Evolutionary conservation across 78 protist genomes (phyloP).

Genomic region (Planoprotostelium fungivorum): DNA sequence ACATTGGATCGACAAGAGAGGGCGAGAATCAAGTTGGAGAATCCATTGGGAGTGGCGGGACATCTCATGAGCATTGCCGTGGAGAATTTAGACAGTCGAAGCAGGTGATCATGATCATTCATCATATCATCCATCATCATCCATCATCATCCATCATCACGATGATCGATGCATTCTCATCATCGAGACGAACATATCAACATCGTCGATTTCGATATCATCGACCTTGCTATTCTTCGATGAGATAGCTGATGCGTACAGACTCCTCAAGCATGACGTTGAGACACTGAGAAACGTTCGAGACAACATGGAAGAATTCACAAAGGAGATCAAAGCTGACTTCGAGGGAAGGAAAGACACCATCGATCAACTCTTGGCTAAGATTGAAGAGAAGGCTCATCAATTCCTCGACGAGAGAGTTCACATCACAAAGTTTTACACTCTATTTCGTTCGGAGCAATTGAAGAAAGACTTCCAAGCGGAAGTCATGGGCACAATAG

Average conservation of each 20-base stretch:
- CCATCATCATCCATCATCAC: too few relatives aligned
- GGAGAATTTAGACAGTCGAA: conserved; percentile 5
- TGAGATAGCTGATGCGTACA: too few relatives aligned
- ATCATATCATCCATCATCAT: neutral
- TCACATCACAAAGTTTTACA: neutral
- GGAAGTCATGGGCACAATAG: neutral
- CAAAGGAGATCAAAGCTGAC: conserved; percentile 30
- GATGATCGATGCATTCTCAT: too few relatives aligned
- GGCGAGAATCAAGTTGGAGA: conserved; percentile 37
- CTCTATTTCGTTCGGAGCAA: neutral
- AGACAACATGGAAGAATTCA: conserved; percentile 12
- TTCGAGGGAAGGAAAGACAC: conserved; percentile 34
- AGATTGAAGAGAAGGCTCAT: conserved; percentile 49
- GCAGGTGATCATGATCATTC: neutral
- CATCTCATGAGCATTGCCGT: conserved; percentile 13
- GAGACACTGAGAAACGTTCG: conserved; percentile 7
- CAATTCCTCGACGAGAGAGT: conserved; percentile 41
- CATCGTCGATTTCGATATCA: too few relatives aligned
- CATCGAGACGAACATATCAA: too few relatives aligned
- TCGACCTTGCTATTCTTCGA: too few relatives aligned
- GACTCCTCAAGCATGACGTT: conserved; percentile 24
- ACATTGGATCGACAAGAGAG: conserved; percentile 49
- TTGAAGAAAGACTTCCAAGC: neutral
- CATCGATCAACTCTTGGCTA: conserved; percentile 34
- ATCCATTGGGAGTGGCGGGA: conserved; percentile 64